Evolutionary conservation across 1,284 basidiomycete genomes (phyloP), one percentile per base, ranked within the genome.

Genomic region (Meira miltonrushii): DNA sequence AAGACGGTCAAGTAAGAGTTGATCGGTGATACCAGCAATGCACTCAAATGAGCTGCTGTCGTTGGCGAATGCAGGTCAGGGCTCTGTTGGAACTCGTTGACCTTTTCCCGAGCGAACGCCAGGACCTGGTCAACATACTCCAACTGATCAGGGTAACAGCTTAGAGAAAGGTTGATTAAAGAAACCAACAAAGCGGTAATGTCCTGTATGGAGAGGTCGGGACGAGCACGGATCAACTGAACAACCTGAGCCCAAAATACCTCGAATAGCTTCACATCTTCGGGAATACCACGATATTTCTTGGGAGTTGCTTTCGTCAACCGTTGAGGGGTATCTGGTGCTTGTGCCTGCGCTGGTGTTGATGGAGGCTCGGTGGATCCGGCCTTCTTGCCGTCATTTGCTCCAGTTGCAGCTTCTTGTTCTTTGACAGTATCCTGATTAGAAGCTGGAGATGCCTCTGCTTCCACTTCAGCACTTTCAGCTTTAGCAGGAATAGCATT

Each of bases 231-330:
- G 61, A 77, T 75, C 19, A 77, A 71, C 57, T 71, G 63, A 12
- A 76, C 71, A 25, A 77, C 71, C 58, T 77, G 75, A 59, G 71
- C 72, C 75, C 75, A 77, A 38, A 77, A 77, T 10, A 77, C 74
- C 54, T 77, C 75, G 58, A 77, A 77, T 25, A 77, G 70, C 37
- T 65, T 69, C 25, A 77, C 72, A 51, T 76, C 68, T 50, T 75
- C 72, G 0, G 75, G 75, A 37, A 77, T 76, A 39, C 75, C 75
- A 19, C 75, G 62, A 67, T 75, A 77, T 43, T 71, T 76, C 56
- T 64, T 63, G 1, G 43, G 41, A 65, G 59, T 1, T 62, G 62
- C 56, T 61, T 62, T 54, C 65, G 60, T 15, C 25, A 25, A 44
- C 8, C 37, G 21, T 33, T 33, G 28, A 33, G 28, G 28, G 3